Evolutionary conservation across 306 rosid species (phyloP).

Genomic region (Biancaea sappan): DNA sequence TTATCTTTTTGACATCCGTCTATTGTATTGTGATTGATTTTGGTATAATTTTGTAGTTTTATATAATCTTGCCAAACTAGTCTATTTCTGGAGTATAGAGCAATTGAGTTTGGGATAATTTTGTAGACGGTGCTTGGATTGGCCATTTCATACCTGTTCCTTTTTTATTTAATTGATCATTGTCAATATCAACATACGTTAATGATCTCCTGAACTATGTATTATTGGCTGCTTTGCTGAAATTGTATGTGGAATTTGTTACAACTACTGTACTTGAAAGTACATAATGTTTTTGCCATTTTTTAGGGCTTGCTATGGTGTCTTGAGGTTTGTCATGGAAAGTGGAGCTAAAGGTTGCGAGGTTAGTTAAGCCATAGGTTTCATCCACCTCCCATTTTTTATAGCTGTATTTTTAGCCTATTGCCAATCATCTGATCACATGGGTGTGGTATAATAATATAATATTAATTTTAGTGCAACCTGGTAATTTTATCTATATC

Average conservation of each 20-base stretch:
- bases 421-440: neutral
- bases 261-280: neutral
- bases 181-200: neutral
- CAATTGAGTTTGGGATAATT: neutral
- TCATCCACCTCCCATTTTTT: too few relatives aligned
- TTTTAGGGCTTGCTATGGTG: constrained; percentile 65
- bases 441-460: neutral
- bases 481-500: neutral
- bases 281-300: neutral
- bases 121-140: neutral
- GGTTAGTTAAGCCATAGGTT: constrained; percentile 30
- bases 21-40: neutral
- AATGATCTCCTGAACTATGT: neutral
- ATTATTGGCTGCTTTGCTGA: neutral
- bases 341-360: constrained; percentile 63
- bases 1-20: neutral
- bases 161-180: neutral
- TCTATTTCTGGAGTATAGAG: constrained; percentile 36
- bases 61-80: constrained; percentile 8
- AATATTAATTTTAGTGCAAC: neutral
- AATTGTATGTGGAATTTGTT: neutral
- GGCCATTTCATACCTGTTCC: neutral
- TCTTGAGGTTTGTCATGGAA: constrained; percentile 62
- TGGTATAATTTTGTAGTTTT: too few relatives aligned
- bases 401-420: neutral